Evolutionary conservation across 2,329 filamentous ascomycete genomes (phyloP), one percentile per base, ranked within the genome.

Genomic region (Penicillium digitatum): DNA sequence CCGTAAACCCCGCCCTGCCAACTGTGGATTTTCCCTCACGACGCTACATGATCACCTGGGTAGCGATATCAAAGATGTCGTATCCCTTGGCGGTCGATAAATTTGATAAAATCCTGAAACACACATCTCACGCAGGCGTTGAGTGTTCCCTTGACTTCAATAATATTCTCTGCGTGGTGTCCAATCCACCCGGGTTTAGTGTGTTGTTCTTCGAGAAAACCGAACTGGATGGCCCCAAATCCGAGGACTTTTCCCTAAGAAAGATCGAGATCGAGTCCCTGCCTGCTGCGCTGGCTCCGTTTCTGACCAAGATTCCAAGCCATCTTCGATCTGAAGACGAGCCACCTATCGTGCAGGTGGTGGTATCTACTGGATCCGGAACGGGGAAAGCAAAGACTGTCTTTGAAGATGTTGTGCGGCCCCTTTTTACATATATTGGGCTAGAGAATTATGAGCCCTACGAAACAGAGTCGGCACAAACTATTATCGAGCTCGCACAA

Each of bases 341-440:
- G 60, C 48, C 48, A 38, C 42, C 50, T 16, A 18, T 40, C 24
- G 56, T 77, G n/a, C 80, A 89, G 62, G 76, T 90, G 18, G 69
- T 92, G 22, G 78, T 91, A 18, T 91, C 88, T 1, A 85, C 81
- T 0, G 76, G 77, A 20, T 89, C 88, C 0, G 88, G 88, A 14
- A 81, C 80, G 1, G 80, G 83, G 1, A 75, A 77, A 14, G 85
- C 87, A 0, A 68, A 74, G 29, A 59, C 65, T 1, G 84, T 87
- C 61, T 89, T 82, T 71, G 67, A 81, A 1, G 57, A 71, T 4
- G 77, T 84, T 0, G 65, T 91, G 16, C 71, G 74, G 50, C 85
- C 84, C 1, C 68, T 89, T 1, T 75, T 89, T 43, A 64, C 64
- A 16, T 63, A 74, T 1, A 62, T 84, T 2, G 78, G 74, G 11